These are phyloP conservation scores for Neurospora discreta DNA, from an alignment of 495 filamentous ascomycete genomes.

Conservation along the genomic window DNA sequence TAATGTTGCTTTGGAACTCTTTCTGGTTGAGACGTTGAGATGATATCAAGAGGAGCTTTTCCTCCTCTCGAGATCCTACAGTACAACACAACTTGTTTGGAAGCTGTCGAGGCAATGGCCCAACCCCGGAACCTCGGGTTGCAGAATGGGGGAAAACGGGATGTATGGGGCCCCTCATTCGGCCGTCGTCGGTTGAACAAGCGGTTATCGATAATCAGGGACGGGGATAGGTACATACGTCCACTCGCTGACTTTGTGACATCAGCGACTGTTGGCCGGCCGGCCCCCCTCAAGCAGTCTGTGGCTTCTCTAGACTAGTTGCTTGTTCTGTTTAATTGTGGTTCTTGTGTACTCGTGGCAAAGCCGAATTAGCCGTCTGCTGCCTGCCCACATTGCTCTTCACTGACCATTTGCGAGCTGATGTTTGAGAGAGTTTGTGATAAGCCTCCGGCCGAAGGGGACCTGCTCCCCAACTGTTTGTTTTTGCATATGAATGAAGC, in stretches of 20 bases:
- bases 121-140: not conserved
- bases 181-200: not conserved
- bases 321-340: not conserved
- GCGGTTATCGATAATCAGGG: not conserved
- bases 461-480: not conserved
- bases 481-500: not conserved
- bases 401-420: not conserved
- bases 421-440: not conserved
- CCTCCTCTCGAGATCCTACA: not conserved
- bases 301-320: not conserved
- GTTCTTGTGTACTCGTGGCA: not conserved
- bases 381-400: too few relatives aligned
- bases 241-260: not conserved
- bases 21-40: not conserved
- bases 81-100: not conserved
- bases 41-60: not conserved
- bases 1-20: not conserved
- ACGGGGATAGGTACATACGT: not conserved
- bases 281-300: not conserved
- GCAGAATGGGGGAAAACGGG: not conserved
- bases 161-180: not conserved
- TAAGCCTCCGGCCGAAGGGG: not conserved
- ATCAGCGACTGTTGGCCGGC: not conserved
- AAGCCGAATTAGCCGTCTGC: not conserved
- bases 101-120: not conserved